Evolutionary conservation across 2,329 filamentous ascomycete species (phyloP).

Genomic region (Paecilomyces fulvus): DNA sequence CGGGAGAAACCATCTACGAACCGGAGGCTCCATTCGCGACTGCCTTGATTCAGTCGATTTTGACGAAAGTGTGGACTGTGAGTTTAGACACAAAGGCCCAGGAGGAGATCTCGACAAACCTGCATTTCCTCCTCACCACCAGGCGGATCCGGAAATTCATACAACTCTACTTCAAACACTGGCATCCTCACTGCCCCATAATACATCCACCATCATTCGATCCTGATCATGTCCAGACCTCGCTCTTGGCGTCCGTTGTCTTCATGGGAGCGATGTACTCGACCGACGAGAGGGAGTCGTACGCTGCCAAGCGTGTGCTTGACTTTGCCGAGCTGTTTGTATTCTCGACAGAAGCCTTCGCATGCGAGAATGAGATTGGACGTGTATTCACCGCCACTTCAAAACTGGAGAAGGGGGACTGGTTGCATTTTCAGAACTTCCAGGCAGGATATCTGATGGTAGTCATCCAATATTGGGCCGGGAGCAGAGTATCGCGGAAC

Average conservation of each 20-base stretch:
- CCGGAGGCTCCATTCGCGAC: slow-evolving; percentile 30
- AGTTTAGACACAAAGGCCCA: slow-evolving; percentile 30
- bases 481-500: slow-evolving; percentile 28
- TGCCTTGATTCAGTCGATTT: slow-evolving; percentile 32
- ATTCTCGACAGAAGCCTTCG: slow-evolving; percentile 35
- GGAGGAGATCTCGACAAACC: slow-evolving; percentile 29
- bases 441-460: slow-evolving; percentile 37
- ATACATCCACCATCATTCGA: slow-evolving; percentile 36
- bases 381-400: slow-evolving; percentile 18
- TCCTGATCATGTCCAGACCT: slow-evolving; percentile 25
- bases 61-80: slow-evolving; percentile 30
- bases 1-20: slow-evolving; percentile 20
- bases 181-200: slow-evolving; percentile 38
- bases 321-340: slow-evolving; percentile 38
- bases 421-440: slow-evolving; percentile 32
- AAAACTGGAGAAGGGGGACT: slow-evolving; percentile 19
- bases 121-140: slow-evolving; percentile 34
- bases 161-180: slow-evolving; percentile 36
- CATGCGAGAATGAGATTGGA: slow-evolving; percentile 32
- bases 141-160: slow-evolving; percentile 34
- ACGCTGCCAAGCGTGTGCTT: slow-evolving; percentile 30
- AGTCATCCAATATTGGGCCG: slow-evolving; percentile 38
- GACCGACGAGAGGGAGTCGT: slow-evolving; percentile 28
- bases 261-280: slow-evolving; percentile 41
- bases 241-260: slow-evolving; percentile 32